Base-by-base conservation (phyloP, 495 filamentous ascomycete genomes). In the Delitschia confertaspora region DNA sequence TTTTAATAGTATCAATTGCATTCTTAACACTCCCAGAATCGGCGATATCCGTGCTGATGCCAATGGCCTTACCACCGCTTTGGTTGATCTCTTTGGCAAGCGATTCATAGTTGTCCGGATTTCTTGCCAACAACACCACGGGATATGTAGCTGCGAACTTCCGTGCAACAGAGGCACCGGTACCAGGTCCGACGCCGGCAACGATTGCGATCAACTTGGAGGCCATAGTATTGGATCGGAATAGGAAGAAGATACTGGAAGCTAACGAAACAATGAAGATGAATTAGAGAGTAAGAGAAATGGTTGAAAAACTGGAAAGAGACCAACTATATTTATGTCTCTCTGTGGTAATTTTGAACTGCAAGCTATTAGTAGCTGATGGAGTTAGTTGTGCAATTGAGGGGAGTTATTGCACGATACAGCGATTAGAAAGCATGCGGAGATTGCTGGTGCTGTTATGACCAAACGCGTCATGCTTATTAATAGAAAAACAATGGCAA, bases 41-140 rank as follows among this genome's bases (percentile, higher is more conserved):
- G 0, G 78, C 69, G 2, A 83, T 68, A 58, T 94, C 86, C 14
- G 85, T 69, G 50, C 74, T 76, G 53, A 93, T 77, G 14, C 86
- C 88, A 20, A 86, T 64, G 1, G 87, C 88, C 37, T 78, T 71
- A 11, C 85, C 83, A 36, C 83, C 81, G 17, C 59, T 61, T 19
- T 64, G 54, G 51, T 80, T 80, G 63, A 94, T 88, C 49, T 88
- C 83, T 27, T 74, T 52, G 3, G 88, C 81, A n/a, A 88, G 68
- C 31, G 68, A 56, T 22, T 75, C 65, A 64, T 78, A 86, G 61
- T 69, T 86, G 11, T 70, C 62, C 0, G 82, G 71, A 20, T 73
- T 81, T 25, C 87, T 78, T 19, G 85, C 75, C 3, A 93, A 70
- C 9, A 91, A 66, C 8, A 82, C 76, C 11, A 93, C 82, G 0